These are phyloP conservation scores for Leccinum ochraceum DNA, from an alignment of 768 basidiomycete species.

Conservation along the genomic window DNA sequence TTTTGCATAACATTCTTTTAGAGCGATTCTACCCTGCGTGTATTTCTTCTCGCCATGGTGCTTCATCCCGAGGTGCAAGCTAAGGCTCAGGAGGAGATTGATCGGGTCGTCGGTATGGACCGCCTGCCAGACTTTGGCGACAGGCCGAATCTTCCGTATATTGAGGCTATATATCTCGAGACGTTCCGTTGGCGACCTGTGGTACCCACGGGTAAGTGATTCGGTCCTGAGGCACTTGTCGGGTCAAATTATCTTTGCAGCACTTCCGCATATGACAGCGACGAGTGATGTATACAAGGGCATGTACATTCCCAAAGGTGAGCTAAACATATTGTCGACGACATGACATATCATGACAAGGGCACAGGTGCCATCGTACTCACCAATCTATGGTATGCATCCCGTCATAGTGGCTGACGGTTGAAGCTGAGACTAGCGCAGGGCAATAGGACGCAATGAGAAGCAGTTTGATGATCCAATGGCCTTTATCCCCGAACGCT, in stretches of 20 bases:
- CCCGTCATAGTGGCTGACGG: not conserved
- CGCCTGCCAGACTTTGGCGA: slow-evolving; percentile 33
- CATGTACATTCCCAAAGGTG: slow-evolving; percentile 34
- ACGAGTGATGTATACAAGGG: slow-evolving; percentile 30
- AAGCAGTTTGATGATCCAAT: slow-evolving; percentile 51
- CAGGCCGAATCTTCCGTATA: slow-evolving; percentile 30
- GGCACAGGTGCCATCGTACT: slow-evolving; percentile 22
- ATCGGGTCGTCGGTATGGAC: slow-evolving; percentile 31
- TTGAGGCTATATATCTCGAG: slow-evolving; percentile 35
- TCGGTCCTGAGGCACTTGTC: not conserved
- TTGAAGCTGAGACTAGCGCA: slow-evolving; percentile 16
- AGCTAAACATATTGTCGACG: not conserved
- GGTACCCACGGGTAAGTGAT: slow-evolving; percentile 27
- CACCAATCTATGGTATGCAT: slow-evolving; percentile 27
- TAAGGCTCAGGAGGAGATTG: slow-evolving; percentile 35
- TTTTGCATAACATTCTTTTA: slow-evolving; percentile 6
- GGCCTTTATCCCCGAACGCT: slow-evolving; percentile 57
- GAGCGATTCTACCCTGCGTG: slow-evolving; percentile 15
- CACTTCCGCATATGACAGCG: slow-evolving; percentile 24
- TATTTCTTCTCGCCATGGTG: slow-evolving; percentile 38
- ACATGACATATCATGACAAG: not conserved
- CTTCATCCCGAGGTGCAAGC: slow-evolving; percentile 33
- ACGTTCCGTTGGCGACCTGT: slow-evolving; percentile 33
- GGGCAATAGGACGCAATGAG: slow-evolving; percentile 53
- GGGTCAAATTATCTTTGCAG: slow-evolving; percentile 8